Conservation (phyloP, 306 rosid genomes). For the Citrullus colocynthis region DNA sequence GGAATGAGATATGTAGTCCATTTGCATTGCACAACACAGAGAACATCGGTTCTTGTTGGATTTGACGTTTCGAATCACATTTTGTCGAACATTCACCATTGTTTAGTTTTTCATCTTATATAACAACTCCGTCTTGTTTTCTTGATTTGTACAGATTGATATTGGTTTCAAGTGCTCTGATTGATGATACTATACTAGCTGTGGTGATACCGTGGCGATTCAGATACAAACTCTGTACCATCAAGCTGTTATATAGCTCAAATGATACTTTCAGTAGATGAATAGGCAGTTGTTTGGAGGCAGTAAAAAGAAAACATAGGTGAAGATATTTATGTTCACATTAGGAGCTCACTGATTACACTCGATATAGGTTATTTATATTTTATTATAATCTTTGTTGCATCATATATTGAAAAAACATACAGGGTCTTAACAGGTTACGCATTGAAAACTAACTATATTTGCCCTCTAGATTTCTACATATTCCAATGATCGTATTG, state of each 20-base stretch:
- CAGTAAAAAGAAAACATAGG: not conserved
- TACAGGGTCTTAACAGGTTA: not conserved
- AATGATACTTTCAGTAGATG: not conserved
- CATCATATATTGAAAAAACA: not conserved
- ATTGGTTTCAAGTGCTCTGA: not conserved
- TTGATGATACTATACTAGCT: not conserved
- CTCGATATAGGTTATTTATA: not conserved
- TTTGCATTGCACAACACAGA: not conserved
- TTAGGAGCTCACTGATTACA: not conserved
- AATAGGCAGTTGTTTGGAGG: slow-evolving; percentile 1
- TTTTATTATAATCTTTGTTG: not conserved
- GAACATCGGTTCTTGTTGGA: not conserved
- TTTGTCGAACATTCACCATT: not conserved
- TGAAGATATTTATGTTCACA: not conserved
- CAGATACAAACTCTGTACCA: not conserved
- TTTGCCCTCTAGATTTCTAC: not conserved
- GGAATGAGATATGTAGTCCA: not conserved
- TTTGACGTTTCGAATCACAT: not conserved
- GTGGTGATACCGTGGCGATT: not conserved
- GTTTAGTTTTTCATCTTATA: not conserved
- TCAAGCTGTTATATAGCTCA: not conserved
- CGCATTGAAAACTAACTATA: not conserved
- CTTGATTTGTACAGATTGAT: not conserved
- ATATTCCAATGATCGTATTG: not conserved
- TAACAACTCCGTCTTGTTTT: not conserved